phyloP scores from a whole-genome alignment of 192 early-diverging fungal species.

The Endogone sp. region DNA sequence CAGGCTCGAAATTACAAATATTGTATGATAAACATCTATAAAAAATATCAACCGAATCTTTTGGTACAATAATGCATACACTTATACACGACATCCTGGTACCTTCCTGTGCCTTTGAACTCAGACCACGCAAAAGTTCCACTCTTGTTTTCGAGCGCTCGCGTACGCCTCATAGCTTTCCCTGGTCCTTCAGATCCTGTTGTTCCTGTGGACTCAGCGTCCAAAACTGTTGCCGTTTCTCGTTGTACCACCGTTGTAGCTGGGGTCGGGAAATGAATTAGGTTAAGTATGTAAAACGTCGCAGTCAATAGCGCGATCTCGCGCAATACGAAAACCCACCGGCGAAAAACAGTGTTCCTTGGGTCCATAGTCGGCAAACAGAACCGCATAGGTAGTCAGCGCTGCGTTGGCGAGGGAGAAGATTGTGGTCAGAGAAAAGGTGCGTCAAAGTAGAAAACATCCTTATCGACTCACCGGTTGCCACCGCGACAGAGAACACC shows the following conservation, averaged over 20 bases:
- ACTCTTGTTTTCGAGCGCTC: no score
- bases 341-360: conserved; percentile 21
- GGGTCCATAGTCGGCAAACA: conserved; percentile 29
- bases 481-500: neutral
- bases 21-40: no score
- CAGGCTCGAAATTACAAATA: no score
- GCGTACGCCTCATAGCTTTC: conserved; percentile 6
- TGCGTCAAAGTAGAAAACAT: no score
- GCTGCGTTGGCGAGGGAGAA: conserved; percentile 3
- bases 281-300: no score
- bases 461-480: no score
- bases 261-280: neutral
- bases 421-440: neutral
- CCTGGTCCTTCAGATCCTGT: conserved; percentile 22
- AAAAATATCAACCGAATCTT: no score
- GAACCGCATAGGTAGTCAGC: conserved; percentile 21
- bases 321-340: no score
- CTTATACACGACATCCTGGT: no score
- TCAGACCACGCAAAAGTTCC: no score
- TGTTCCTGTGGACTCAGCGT: conserved; percentile 16
- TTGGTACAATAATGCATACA: no score
- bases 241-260: conserved; percentile 23
- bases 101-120: no score
- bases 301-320: neutral
- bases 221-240: conserved; percentile 22